Evolutionary conservation across 345 rosid genomes (phyloP).

Genomic region (Pelargonium nanum): DNA sequence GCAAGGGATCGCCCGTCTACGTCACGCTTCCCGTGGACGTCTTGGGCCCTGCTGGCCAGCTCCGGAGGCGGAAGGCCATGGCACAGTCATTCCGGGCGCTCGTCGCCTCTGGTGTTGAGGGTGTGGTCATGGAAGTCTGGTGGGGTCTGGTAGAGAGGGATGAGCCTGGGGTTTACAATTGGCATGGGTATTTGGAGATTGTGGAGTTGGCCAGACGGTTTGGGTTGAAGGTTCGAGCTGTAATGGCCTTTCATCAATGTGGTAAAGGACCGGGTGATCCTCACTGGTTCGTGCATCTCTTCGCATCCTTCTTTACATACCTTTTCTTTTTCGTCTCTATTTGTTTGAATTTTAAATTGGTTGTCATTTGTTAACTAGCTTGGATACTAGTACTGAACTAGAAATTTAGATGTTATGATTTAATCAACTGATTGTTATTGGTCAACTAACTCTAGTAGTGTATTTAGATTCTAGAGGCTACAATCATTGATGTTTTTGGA

Average conservation of each 20-base stretch:
- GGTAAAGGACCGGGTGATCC: slow-evolving; percentile 34
- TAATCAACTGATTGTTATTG: too few relatives aligned
- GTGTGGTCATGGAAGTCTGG: slow-evolving; percentile 46
- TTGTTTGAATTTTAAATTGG: too few relatives aligned
- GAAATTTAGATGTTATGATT: too few relatives aligned
- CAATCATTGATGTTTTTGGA: too few relatives aligned
- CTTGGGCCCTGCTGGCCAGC: slow-evolving; percentile 16
- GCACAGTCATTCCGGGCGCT: slow-evolving; percentile 29
- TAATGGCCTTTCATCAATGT: slow-evolving; percentile 38
- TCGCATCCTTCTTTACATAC: too few relatives aligned
- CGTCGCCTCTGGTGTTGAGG: slow-evolving; percentile 34
- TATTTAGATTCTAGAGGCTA: too few relatives aligned
- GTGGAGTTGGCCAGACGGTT: slow-evolving; percentile 26
- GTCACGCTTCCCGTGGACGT: slow-evolving; percentile 39
- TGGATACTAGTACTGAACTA: too few relatives aligned
- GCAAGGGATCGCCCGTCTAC: slow-evolving; percentile 30
- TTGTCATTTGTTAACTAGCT: too few relatives aligned
- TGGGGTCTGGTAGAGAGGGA: slow-evolving; percentile 53
- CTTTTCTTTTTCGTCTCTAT: too few relatives aligned
- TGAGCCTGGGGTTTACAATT: slow-evolving; percentile 31
- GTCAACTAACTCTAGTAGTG: too few relatives aligned
- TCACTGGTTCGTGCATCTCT: slow-evolving; percentile 22
- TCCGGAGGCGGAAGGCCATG: slow-evolving; percentile 28
- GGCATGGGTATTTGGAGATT: slow-evolving; percentile 35
- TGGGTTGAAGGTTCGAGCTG: slow-evolving; percentile 37